phyloP scores from a whole-genome alignment of 192 early-diverging fungal genomes.

The Paraglomus occultum region DNA sequence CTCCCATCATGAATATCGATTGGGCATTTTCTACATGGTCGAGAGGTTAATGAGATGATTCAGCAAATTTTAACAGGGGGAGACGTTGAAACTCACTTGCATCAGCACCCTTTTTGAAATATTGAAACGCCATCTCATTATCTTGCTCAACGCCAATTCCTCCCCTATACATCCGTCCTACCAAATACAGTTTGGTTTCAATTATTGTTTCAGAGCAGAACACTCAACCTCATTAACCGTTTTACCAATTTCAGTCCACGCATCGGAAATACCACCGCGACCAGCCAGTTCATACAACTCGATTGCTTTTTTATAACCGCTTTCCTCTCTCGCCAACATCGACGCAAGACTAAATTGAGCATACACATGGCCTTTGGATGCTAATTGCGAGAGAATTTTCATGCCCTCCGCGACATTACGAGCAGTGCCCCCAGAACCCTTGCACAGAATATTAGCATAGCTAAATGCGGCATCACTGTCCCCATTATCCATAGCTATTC shows the following conservation, averaged over 20 bases:
- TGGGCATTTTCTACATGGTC: too few relatives aligned
- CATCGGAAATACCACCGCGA: conserved; percentile 35
- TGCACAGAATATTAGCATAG: conserved; percentile 48
- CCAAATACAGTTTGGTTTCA: background rate
- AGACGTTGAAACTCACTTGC: too few relatives aligned
- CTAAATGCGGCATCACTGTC: conserved; percentile 43
- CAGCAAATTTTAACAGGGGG: too few relatives aligned
- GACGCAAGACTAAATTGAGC: conserved; percentile 47
- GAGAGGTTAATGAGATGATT: too few relatives aligned
- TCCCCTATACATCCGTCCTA: conserved; percentile 37
- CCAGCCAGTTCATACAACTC: conserved; percentile 47
- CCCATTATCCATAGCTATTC: conserved; percentile 40
- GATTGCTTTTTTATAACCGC: conserved; percentile 40
- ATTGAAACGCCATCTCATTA: conserved; percentile 9
- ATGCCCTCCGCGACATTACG: conserved; percentile 39
- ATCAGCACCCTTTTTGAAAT: too few relatives aligned
- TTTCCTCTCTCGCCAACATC: conserved; percentile 44
- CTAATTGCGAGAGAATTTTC: conserved; percentile 38
- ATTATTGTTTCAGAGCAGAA: background rate
- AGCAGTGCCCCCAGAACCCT: conserved; percentile 41
- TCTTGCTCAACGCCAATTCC: conserved; percentile 43
- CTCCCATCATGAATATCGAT: too few relatives aligned
- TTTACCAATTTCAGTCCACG: conserved; percentile 41
- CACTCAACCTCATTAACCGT: background rate
- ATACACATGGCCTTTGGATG: conserved; percentile 43